Conservation (phyloP, 352 stramenopile species). For the Phytopythium litorale region DNA sequence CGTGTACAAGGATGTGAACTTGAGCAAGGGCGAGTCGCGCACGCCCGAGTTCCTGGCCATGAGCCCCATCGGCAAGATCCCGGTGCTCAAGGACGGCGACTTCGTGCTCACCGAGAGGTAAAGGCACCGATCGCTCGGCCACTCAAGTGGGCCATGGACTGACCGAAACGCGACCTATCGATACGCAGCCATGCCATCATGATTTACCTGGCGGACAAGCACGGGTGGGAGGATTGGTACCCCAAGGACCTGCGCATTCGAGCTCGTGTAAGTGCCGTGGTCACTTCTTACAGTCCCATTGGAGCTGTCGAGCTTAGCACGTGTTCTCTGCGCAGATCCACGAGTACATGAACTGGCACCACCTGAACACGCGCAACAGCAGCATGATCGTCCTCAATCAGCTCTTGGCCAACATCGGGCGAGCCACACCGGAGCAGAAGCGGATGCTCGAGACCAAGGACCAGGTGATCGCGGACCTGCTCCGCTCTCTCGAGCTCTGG, state of each 20-base stretch:
- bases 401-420: conserved; percentile 52
- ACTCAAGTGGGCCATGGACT: no score
- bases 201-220: conserved; percentile 66
- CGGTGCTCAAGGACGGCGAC: conserved; percentile 62
- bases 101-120: conserved; percentile 68
- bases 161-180: background rate
- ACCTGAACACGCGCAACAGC: conserved; percentile 59
- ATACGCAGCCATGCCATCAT: conserved; percentile 64
- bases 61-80: conserved; percentile 65
- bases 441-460: conserved; percentile 46
- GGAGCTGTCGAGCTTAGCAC: no score
- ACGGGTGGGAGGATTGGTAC: conserved; percentile 59
- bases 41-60: conserved; percentile 47
- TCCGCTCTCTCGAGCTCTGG: conserved; percentile 69
- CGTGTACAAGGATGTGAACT: conserved; percentile 51
- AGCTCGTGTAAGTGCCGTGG: conserved; percentile 34
- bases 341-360: conserved; percentile 81
- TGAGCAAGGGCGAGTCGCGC: conserved; percentile 43
- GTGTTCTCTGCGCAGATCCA: conserved; percentile 36
- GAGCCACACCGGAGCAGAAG: conserved; percentile 38
- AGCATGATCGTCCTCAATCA: conserved; percentile 63
- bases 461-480: conserved; percentile 46
- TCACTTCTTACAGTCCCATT: no score
- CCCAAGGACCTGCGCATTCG: conserved; percentile 56
- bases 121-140: no score